Evolutionary conservation across 129 eudicot species (phyloP), one percentile per base, ranked within the genome.

Genomic region (Gnaphalium uliginosum): DNA sequence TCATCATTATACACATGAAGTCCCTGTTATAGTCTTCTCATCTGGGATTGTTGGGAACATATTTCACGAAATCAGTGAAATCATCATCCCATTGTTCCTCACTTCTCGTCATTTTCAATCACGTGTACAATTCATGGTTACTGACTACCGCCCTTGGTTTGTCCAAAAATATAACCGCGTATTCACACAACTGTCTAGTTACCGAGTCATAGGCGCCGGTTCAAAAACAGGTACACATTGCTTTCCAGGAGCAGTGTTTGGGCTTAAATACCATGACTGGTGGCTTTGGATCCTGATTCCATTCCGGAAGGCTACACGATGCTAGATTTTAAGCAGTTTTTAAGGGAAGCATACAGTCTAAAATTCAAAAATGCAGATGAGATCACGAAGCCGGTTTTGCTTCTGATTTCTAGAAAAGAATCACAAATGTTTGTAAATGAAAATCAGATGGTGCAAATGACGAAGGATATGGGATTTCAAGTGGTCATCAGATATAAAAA

Each of bases 1-100:
- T 51, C 2, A n/a, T n/a, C 11, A 76, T 0, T 35, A 76, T 71
- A 73, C 61, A 37, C 91, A 89, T 76, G 30, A 58, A 22, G 86
- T 69, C 58, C 96, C 89, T 13, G 89, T 83, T 30, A 54, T 89
- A 14, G 60, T 89, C 14, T 89, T 89, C 81, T 89, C 89, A 27
- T 76, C 87, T 35, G 94, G 90, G 10, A 62, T 74, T 54, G 54
- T 74, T 0, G 89, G 86, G 4, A 89, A 89, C 79, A 17, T 66
- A 6, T 89, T 82, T 77, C 96, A 89, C 62, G 87, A 84, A 41
- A 56, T 86, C 35, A 76, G 78, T 41, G 96, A 89, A 13, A 78
- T 86, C 58, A 72, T 89, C 57, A 75, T 89, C 78, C 96, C 96
- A 14, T 72, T 86, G 29, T 89, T 73, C 79, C 72, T 89, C 73